Conservation (phyloP, 768 basidiomycete genomes). For the Russula earlei region DNA sequence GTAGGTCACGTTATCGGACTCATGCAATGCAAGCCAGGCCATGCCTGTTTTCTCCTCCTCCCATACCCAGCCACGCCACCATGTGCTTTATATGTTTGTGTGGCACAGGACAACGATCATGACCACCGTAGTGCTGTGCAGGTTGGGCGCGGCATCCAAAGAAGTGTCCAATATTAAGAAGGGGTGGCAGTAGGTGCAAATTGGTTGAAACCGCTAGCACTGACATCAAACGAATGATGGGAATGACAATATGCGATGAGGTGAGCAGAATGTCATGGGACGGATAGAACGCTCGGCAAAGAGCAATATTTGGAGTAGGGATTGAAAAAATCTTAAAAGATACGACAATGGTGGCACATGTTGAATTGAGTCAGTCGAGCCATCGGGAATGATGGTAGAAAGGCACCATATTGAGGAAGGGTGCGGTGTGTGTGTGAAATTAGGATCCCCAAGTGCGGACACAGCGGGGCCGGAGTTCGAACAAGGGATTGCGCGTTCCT, state of each 20-base stretch:
- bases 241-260: neutral
- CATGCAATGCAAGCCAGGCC: no score
- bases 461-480: neutral
- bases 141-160: neutral
- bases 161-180: neutral
- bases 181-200: neutral
- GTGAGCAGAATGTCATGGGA: neutral
- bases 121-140: neutral
- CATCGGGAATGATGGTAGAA: neutral
- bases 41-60: no score
- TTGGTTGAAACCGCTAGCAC: neutral
- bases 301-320: neutral
- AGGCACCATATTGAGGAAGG: neutral
- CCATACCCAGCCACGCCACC: no score
- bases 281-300: neutral
- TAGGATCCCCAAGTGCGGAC: slow-evolving; percentile 1
- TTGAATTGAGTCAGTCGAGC: neutral
- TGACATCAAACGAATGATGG: neutral
- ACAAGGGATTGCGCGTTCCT: neutral
- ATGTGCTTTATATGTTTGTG: no score
- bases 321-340: slow-evolving; percentile 2
- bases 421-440: neutral
- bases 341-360: neutral
- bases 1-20: no score
- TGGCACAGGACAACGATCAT: no score